Evolutionary conservation across 495 filamentous ascomycete species (phyloP), one percentile per base, ranked within the genome.

Genomic region (Xylaria intraflava): DNA sequence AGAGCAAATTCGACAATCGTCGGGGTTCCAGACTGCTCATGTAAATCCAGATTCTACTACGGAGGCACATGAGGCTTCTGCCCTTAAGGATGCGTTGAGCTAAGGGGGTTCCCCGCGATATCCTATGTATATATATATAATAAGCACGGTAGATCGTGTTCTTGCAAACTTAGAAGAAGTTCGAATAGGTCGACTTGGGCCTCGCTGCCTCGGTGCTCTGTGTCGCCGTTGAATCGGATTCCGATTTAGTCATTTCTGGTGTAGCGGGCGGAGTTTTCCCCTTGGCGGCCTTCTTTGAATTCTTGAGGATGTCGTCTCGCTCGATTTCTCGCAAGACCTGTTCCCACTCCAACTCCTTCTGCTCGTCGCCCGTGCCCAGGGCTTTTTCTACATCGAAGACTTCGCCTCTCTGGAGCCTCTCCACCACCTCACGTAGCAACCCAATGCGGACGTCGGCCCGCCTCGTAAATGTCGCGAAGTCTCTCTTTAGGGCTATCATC

Each of bases 251-350:
- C 47, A 53, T 58, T 10, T 44, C 35, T 16, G 55, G 36, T n/a
- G 26, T 26, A 24, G 60, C 19, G 6, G 56, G 12, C 16, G 51
- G 11, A 46, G 46, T 46, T 46, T 63, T 62, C 24, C 63, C 53
- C 49, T 67, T 65, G 29, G 58, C 55, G 10, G 59, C 29, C 38
- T 57, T 65, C 48, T 68, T 67, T 30, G 64, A 51, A 38, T 81
- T 75, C 75, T 85, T 87, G 12, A 81, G 61, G 7, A 75, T 73
- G 60, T 94, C 86, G 61, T 90, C 89, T 26, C 80, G 75, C 64
- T 90, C 89, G 53, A 97, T 83, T 62, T 96, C 86, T 57, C 75
- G 82, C 33, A 97, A 62, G 1, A 94, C 89, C 86, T 94, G 85
- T 69, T 92, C 87, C 93, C 94, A 99, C 64, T 88, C 87, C 61